Evolutionary conservation across 2,329 filamentous ascomycete species (phyloP).

Genomic region (Talaromyces sp.): DNA sequence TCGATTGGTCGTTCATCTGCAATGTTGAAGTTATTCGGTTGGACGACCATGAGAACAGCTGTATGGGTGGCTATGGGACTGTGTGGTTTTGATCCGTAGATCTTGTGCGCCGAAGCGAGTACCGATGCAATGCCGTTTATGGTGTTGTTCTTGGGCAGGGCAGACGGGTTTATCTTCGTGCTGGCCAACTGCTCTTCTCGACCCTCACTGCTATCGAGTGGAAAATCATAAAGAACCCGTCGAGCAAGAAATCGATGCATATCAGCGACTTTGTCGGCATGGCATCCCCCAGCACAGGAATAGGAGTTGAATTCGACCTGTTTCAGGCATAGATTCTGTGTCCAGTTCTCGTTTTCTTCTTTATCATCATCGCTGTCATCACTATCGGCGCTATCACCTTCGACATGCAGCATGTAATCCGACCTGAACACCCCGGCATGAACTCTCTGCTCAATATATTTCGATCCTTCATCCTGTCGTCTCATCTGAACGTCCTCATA

Average conservation of each 20-base stretch:
- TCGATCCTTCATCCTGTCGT: conserved; percentile 9
- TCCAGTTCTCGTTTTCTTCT: neutral
- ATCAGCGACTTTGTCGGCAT: conserved; percentile 38
- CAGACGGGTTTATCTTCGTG: conserved; percentile 8
- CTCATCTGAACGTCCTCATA: conserved; percentile 31
- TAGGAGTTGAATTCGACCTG: conserved; percentile 49
- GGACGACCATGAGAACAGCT: conserved; percentile 45
- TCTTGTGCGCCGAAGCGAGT: conserved; percentile 33
- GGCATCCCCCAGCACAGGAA: conserved; percentile 41
- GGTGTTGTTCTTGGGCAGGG: conserved; percentile 34
- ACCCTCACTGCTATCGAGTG: neutral
- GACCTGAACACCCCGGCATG: conserved; percentile 42
- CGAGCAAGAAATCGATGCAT: conserved; percentile 41
- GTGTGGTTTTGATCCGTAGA: conserved; percentile 27
- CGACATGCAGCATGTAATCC: conserved; percentile 46
- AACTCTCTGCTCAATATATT: conserved; percentile 28
- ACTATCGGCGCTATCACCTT: neutral
- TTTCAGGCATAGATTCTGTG: conserved; percentile 29
- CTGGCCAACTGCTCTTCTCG: neutral
- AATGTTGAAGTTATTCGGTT: conserved; percentile 46
- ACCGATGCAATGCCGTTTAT: conserved; percentile 30
- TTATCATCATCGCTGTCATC: neutral
- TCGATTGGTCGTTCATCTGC: conserved; percentile 48
- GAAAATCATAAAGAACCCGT: conserved; percentile 25
- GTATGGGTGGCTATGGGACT: conserved; percentile 21